Conservation (phyloP, 306 rosid species). For the Pyrus bretschneideri region DNA sequence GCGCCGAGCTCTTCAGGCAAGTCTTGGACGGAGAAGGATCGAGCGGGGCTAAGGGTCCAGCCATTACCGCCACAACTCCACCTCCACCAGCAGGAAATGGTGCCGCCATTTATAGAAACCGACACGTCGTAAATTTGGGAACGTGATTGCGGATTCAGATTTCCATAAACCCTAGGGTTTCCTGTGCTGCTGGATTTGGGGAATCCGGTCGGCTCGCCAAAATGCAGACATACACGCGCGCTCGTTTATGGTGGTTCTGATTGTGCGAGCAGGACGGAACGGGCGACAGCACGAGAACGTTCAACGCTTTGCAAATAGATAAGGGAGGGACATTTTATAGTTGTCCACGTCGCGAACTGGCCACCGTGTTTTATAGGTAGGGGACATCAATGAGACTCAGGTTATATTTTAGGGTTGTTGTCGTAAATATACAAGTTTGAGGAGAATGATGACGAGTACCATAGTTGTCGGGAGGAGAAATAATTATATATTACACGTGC, state of each 20-base stretch:
- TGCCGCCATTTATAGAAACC: slow-evolving; percentile 31
- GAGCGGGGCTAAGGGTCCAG: slow-evolving; percentile 24
- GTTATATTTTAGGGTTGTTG: no score
- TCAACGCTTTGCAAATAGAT: background rate
- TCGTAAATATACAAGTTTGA: background rate
- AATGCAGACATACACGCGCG: background rate
- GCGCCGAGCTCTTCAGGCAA: slow-evolving; percentile 15
- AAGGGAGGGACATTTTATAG: background rate
- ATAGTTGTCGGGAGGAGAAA: background rate
- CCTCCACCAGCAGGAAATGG: slow-evolving; percentile 37
- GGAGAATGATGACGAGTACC: background rate
- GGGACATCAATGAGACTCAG: background rate
- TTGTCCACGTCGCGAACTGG: slow-evolving; percentile 13
- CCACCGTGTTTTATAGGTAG: slow-evolving; percentile 7
- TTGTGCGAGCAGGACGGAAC: background rate
- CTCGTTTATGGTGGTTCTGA: background rate
- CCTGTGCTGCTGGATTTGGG: background rate
- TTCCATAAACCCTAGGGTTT: slow-evolving; percentile 3
- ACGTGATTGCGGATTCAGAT: slow-evolving; percentile 23
- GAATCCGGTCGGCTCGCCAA: background rate
- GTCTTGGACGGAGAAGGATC: slow-evolving; percentile 24
- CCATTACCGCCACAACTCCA: slow-evolving; percentile 30
- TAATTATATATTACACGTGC: slow-evolving; percentile 5
- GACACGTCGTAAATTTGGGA: background rate
- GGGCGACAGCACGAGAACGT: background rate